Conservation (phyloP, 345 rosid species). For the Camelina sativa region DNA sequence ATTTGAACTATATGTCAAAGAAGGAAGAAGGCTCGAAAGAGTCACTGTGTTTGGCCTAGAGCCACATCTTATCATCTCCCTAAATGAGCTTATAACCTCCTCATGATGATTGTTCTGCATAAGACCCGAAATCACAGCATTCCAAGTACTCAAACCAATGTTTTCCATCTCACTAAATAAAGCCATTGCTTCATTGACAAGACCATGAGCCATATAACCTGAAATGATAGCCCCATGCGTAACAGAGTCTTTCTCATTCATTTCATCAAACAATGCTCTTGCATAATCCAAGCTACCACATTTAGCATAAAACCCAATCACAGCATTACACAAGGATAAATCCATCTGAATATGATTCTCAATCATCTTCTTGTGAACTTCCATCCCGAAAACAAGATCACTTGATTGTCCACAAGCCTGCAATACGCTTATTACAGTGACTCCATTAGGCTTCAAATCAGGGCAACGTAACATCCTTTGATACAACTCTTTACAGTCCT, state of each 20-base stretch:
- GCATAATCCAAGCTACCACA: conserved; percentile 85
- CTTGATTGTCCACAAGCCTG: conserved; percentile 76
- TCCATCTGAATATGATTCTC: conserved; percentile 59
- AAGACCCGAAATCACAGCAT: conserved; percentile 78
- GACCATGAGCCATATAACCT: conserved; percentile 76
- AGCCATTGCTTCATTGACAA: conserved; percentile 59
- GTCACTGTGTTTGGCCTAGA: conserved; percentile 66
- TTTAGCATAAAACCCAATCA: conserved; percentile 76
- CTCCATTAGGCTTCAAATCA: conserved; percentile 62
- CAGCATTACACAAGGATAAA: conserved; percentile 62
- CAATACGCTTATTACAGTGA: conserved; percentile 63
- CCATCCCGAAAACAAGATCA: conserved; percentile 75
- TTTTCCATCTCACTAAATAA: conserved; percentile 57
- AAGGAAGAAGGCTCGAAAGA: conserved; percentile 68
- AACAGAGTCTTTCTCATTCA: conserved; percentile 72
- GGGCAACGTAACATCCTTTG: conserved; percentile 55
- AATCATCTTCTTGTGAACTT: conserved; percentile 59
- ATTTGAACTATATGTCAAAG: conserved; percentile 58
- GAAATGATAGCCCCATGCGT: conserved; percentile 68
- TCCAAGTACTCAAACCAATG: conserved; percentile 71
- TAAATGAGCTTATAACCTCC: conserved; percentile 52
- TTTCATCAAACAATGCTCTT: conserved; percentile 64
- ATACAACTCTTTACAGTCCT: conserved; percentile 69
- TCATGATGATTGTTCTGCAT: conserved; percentile 68
- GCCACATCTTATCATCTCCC: conserved; percentile 65